A percentile compares a stretch with the other conserved stretches of the same genome.
These are phyloP conservation scores for Termitomyces sp. DNA, from an alignment of 768 basidiomycete species.

Conservation along the genomic window DNA sequence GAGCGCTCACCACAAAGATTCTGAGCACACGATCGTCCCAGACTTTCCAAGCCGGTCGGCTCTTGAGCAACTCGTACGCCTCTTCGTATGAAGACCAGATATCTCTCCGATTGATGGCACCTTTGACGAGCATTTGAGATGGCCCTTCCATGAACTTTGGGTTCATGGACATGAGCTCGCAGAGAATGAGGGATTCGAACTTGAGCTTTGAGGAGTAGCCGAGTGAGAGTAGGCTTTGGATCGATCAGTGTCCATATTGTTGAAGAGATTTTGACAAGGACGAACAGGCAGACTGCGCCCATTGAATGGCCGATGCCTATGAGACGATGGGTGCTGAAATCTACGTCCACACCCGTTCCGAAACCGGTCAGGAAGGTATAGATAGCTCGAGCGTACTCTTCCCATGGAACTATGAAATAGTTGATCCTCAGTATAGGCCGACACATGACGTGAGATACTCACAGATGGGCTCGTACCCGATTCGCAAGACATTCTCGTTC, in stretches of 20 bases:
- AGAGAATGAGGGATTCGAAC: slow-evolving; percentile 34
- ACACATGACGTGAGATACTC: slow-evolving; percentile 13
- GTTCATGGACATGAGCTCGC: slow-evolving; percentile 40
- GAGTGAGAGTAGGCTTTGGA: slow-evolving; percentile 32
- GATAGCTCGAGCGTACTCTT: slow-evolving; percentile 44
- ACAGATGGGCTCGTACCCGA: slow-evolving; percentile 40
- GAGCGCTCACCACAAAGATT: slow-evolving; percentile 32
- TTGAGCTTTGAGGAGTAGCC: slow-evolving; percentile 34
- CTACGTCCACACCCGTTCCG: slow-evolving; percentile 43
- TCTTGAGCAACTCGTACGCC: slow-evolving; percentile 33
- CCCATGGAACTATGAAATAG: slow-evolving; percentile 38
- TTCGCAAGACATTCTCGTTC: slow-evolving; percentile 37
- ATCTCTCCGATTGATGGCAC: slow-evolving; percentile 37
- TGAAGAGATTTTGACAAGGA: neutral
- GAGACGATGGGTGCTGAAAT: slow-evolving; percentile 40
- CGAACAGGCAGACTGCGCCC: slow-evolving; percentile 43
- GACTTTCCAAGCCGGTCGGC: slow-evolving; percentile 32
- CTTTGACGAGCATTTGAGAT: slow-evolving; percentile 20
- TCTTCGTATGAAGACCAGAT: slow-evolving; percentile 48
- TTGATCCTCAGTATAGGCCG: neutral
- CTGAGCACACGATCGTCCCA: slow-evolving; percentile 48
- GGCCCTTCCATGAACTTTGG: slow-evolving; percentile 9
- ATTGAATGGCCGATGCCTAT: slow-evolving; percentile 54
- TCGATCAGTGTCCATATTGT: neutral
- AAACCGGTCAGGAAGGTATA: slow-evolving; percentile 43